phyloP scores from a whole-genome alignment of 2,329 filamentous ascomycete genomes.

The Xylaria sp. region DNA sequence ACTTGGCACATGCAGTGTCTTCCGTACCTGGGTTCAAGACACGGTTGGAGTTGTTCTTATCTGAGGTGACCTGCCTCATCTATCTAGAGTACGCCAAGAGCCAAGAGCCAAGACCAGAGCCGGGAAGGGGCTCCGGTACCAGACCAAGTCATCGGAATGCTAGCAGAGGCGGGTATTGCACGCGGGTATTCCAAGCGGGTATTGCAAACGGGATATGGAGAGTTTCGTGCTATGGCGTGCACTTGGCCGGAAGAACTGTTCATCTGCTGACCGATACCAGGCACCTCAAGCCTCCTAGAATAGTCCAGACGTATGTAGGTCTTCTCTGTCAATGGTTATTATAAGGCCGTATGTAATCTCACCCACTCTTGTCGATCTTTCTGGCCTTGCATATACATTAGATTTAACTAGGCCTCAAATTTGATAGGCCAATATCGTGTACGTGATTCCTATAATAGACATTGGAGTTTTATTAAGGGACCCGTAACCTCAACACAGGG shows the following conservation, averaged over 20 bases:
- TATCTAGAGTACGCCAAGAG: conserved; percentile 31
- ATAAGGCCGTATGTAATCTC: too few species aligned
- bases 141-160: conserved; percentile 8
- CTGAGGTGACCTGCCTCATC: conserved; percentile 31
- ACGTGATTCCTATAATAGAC: too few species aligned
- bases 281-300: background rate
- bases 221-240: background rate
- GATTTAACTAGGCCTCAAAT: background rate
- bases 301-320: background rate
- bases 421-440: background rate
- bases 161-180: background rate
- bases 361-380: too few species aligned
- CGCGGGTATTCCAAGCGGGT: too few species aligned
- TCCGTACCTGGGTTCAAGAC: conserved; percentile 8
- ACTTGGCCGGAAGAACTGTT: background rate
- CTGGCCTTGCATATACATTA: background rate
- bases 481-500: background rate
- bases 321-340: too few species aligned
- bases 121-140: background rate
- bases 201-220: background rate
- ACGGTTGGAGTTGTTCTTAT: conserved; percentile 28
- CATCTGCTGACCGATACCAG: background rate
- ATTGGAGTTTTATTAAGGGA: background rate
- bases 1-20: conserved; percentile 19
- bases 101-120: conserved; percentile 20